Base-by-base conservation (phyloP, 1,284 basidiomycete genomes). In the Pseudozyma tsukubaensis region DNA sequence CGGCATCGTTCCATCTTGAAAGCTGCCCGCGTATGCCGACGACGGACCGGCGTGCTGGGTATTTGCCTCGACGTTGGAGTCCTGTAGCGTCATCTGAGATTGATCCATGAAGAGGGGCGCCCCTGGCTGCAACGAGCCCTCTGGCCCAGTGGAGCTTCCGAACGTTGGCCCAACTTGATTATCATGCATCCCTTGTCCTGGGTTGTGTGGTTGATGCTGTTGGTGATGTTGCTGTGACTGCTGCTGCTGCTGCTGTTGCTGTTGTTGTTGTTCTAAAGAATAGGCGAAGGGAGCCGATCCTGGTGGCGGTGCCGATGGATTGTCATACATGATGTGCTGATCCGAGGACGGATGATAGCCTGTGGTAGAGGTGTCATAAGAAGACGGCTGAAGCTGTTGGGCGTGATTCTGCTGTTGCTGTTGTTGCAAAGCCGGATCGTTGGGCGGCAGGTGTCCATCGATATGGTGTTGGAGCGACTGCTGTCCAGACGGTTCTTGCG, bases 401-500 rank as follows among this genome's bases (percentile, higher is more conserved):
- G 24, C 24, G 21, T 8, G 9, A 12, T 52, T 56, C 7, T 63
- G 56, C 18, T 50, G 48, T 21, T 55, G 24, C 11, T 45, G 51
- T 13, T 69, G 59, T 56, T 45, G 44, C 14, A 45, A 53, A 47
- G 37, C 49, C 16, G 40, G 36, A 34, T 19, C 63, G 29, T 14
- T 57, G 56, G 11, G 40, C 40, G 51, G 35, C 40, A 42, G 49
- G 3, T 42, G 48, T 32, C 37, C 45, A 10, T 54, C 43, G n/a
- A 37, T 29, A 34, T 57, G 60, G 16, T 44, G 60, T 29, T 65
- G 40, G 12, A 37, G 62, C 39, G 53, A 24, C 4, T 58, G 53
- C 24, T 63, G 60, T 48, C 51, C 50, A 16, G 56, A 54, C 16
- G 60, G 51, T 36, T 60, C 60, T 50, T 67, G 70, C n/a, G 65